Evolutionary conservation across 2,329 filamentous ascomycete species (phyloP), one percentile per base, ranked within the genome.

Genomic region (Cladophialophora carrionii): DNA sequence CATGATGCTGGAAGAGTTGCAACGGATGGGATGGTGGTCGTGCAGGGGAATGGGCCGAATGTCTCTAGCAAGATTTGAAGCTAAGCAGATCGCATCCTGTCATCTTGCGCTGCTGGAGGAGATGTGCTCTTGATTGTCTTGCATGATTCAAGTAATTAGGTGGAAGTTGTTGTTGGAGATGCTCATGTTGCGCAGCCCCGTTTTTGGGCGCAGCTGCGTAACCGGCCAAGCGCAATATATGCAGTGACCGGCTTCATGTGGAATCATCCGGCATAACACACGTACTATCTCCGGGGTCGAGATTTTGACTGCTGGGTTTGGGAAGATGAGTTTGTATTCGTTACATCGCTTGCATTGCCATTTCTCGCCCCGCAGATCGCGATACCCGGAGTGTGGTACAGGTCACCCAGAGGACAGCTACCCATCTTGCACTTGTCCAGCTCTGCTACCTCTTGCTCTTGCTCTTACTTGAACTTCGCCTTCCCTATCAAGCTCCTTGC

Each of bases 401-500:
- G 29, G 41, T 20, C 22, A 12, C 24, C 22, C 17, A 34, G 22
- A 9, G 12, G 29, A 17, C 34, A 9, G 37, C 52, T 31, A 20
- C 46, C 46, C 26, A 55, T 34, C 34, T 52, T 54, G 17, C 2
- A 7, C 37, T 17, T 43, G 37, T 20, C 37, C 37, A 43, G 37
- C 17, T 43, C 37, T 6, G 37, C 37, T 76, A 68, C 77, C 78
- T 63, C 74, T 76, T 14, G 17, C 31, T n/a, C n/a, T n/a, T n/a
- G n/a, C 17, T 54, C 52, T 43, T 22, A 51, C 57, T 17, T 58
- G 43, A 58, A 58, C 71, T 85, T 88, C 72, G 87, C 85, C 74
- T 89, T 90, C 2, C 87, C 88, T 55, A 90, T 85, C 74, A 90
- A 78, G 72, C 86, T 88, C 66, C 88, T 80, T 43, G 86, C 85